Conservation (phyloP, 169 alveolate species). For the Cryptosporidium muris region DNA sequence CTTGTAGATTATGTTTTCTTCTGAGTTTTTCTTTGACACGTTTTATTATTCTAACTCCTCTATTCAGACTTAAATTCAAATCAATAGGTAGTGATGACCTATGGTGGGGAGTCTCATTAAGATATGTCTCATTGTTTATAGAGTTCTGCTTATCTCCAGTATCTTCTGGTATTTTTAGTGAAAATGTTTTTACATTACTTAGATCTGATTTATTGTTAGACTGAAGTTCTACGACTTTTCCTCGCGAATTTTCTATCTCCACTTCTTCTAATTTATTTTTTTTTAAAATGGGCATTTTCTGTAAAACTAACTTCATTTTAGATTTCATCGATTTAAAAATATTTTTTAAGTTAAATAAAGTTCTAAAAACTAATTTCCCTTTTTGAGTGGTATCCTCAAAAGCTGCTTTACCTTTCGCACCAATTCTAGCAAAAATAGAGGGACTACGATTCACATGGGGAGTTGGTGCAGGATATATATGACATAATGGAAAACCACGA, state of each 20-base stretch:
- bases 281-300: slow-evolving; percentile 46
- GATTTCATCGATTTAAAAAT: slow-evolving; percentile 28
- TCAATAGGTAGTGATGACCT: too few species aligned
- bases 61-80: slow-evolving; percentile 18
- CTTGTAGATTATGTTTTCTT: slow-evolving; percentile 71
- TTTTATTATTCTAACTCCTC: slow-evolving; percentile 45
- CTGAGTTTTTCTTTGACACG: slow-evolving; percentile 33
- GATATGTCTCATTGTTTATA: background rate
- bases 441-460: slow-evolving; percentile 32
- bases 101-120: background rate
- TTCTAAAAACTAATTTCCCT: slow-evolving; percentile 36
- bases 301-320: slow-evolving; percentile 26
- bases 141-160: slow-evolving; percentile 2
- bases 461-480: slow-evolving; percentile 75
- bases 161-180: background rate
- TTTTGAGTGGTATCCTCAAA: slow-evolving; percentile 65
- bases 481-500: slow-evolving; percentile 84
- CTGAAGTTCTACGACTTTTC: background rate
- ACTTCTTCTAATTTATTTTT: background rate
- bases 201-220: background rate
- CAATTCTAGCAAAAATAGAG: slow-evolving; percentile 58
- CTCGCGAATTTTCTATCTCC: background rate
- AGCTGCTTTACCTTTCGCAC: slow-evolving; percentile 68
- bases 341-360: slow-evolving; percentile 46
- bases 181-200: background rate